Evolutionary conservation across 768 basidiomycete genomes (phyloP), one percentile per base, ranked within the genome.

Genomic region (Rhodocollybia butyracea): DNA sequence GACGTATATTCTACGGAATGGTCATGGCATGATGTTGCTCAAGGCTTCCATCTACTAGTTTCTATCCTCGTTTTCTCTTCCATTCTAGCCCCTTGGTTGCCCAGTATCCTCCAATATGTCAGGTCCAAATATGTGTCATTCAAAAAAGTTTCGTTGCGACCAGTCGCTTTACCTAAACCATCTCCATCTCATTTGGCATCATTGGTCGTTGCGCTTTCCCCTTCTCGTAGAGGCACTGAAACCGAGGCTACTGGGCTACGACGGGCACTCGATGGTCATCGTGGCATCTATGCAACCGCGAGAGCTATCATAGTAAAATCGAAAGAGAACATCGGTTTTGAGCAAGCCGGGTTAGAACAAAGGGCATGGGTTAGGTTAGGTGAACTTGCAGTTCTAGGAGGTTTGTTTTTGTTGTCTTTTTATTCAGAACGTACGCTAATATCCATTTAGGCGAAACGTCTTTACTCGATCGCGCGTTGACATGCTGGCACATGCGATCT

Each of bases 21-120:
- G 73, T 70, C 74, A 5, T 79, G 78, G 74, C 73, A 73, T 41
- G 79, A 85, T 47, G 68, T 75, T 41, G 62, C 86, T n/a, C 87
- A 89, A 61, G 63, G 74, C 3, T 77, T 87, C 68, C 89, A 91
- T 60, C 70, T 91, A 2, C 59, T 82, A 22, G 84, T 87, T 12
- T 89, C 88, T 12, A 64, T 83, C 31, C 68, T 86, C 0, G 80
- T 91, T 4, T 76, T 91, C 53, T 65, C 77, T 54, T 78, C 79
- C 19, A 81, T 85, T 56, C 73, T 87, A 29, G 55, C 83, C 3
- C 66, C 73, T 59, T 75, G 79, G 76, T 45, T 45, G 11, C 56
- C 56, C n/a, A 32, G 19, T 26, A 5, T 30, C 13, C 21, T 36
- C 24, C 39, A 50, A 31, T 47, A 27, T 21, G 11, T 56, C 29